These are phyloP conservation scores for Torulaspora quercuum DNA, from an alignment of 805 yeast genomes.

Conservation along the genomic window DNA sequence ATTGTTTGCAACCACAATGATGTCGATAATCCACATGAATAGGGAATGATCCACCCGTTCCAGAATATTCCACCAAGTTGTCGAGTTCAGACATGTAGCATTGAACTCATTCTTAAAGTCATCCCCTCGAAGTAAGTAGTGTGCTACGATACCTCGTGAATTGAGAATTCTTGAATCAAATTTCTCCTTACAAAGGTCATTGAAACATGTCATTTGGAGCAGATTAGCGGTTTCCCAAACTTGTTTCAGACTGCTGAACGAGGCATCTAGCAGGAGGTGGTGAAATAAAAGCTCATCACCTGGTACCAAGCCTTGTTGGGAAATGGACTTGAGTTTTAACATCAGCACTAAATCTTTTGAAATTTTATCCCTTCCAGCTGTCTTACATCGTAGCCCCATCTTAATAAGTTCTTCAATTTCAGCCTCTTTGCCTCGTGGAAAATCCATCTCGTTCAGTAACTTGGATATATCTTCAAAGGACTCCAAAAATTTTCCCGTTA, in stretches of 20 bases:
- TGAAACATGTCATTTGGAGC: slow-evolving; percentile 35
- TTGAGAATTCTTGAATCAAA: slow-evolving; percentile 32
- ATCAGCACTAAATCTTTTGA: slow-evolving; percentile 29
- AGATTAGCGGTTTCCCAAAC: slow-evolving; percentile 36
- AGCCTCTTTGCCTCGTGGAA: slow-evolving; percentile 32
- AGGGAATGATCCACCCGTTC: slow-evolving; percentile 34
- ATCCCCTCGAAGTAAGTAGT: slow-evolving; percentile 30
- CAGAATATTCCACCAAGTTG: slow-evolving; percentile 35
- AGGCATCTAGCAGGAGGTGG: slow-evolving; percentile 29
- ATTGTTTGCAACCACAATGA: slow-evolving; percentile 34
- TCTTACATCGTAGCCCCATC: slow-evolving; percentile 19
- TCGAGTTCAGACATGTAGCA: slow-evolving; percentile 29
- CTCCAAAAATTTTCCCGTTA: slow-evolving; percentile 35
- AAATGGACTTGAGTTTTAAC: slow-evolving; percentile 38
- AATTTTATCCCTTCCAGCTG: slow-evolving; percentile 16
- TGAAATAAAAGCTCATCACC: slow-evolving; percentile 39
- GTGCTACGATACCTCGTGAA: slow-evolving; percentile 37
- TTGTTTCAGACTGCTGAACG: slow-evolving; percentile 20
- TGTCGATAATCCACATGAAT: slow-evolving; percentile 37
- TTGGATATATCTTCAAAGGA: slow-evolving; percentile 39
- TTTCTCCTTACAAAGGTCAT: slow-evolving; percentile 28
- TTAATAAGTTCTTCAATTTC: slow-evolving; percentile 31
- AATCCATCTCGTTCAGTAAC: slow-evolving; percentile 32
- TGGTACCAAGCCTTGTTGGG: slow-evolving; percentile 35
- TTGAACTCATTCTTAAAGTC: slow-evolving; percentile 36